phyloP scores from a whole-genome alignment of 495 filamentous ascomycete genomes.

The Hyaloscypha bicolor region DNA sequence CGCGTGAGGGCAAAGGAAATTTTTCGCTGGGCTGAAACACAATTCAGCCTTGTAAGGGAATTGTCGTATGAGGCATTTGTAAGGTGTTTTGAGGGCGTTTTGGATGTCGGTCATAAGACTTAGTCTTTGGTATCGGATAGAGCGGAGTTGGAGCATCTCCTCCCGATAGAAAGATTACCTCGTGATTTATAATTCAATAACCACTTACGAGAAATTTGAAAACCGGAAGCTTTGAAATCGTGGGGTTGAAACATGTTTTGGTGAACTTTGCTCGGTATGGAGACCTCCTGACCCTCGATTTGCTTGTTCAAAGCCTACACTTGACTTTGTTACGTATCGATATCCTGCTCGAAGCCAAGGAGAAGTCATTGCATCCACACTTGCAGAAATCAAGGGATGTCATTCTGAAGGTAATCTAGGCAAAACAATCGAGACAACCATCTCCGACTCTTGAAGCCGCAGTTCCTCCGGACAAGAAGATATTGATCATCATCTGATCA shows the following conservation, averaged over 20 bases:
- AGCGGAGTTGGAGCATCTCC: not conserved
- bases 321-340: not conserved
- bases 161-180: not conserved
- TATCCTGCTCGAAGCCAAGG: not conserved
- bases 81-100: not conserved
- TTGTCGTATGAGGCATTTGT: conserved; percentile 5
- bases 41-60: not conserved
- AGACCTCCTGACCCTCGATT: not conserved
- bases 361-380: not conserved
- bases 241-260: not conserved
- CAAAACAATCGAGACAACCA: not conserved
- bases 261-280: not conserved
- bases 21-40: not conserved
- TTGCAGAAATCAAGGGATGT: not conserved
- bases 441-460: not conserved
- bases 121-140: not conserved
- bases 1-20: not conserved
- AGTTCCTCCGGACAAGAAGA: not conserved
- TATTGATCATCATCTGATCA: not conserved
- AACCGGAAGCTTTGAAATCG: not conserved
- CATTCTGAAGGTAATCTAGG: not conserved
- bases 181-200: not conserved
- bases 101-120: not conserved
- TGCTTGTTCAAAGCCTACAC: not conserved
- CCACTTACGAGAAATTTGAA: not conserved